phyloP scores from a whole-genome alignment of 306 rosid genomes.

The Quercus parvula region DNA sequence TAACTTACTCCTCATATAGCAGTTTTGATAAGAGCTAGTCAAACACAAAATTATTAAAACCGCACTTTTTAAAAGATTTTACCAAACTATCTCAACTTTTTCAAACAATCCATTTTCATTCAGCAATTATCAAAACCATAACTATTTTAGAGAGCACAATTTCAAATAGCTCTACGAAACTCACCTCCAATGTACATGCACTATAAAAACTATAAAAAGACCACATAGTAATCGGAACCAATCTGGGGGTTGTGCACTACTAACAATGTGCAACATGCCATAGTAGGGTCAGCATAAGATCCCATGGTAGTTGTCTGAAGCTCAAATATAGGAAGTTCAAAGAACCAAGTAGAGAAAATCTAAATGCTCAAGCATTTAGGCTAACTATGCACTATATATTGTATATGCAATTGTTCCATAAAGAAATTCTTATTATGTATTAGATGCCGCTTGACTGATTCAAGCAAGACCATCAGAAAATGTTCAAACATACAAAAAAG shows the following conservation, averaged over 20 bases:
- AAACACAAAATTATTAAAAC: too few species aligned
- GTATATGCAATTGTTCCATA: not conserved
- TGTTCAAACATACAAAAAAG: not conserved
- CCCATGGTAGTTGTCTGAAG: not conserved
- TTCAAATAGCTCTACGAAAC: too few species aligned
- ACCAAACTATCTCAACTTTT: too few species aligned
- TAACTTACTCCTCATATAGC: too few species aligned
- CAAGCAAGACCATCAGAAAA: not conserved
- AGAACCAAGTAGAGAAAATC: not conserved
- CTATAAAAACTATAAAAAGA: too few species aligned
- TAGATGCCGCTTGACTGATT: not conserved
- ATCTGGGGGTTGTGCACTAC: not conserved
- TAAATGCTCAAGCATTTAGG: not conserved
- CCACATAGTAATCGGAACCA: not conserved
- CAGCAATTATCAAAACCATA: too few species aligned
- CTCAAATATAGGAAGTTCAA: not conserved
- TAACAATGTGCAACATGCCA: not conserved
- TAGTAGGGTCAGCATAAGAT: not conserved
- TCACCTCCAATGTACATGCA: too few species aligned
- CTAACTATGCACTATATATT: not conserved
- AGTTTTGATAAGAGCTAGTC: too few species aligned
- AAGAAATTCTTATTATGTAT: not conserved
- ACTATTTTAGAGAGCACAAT: too few species aligned
- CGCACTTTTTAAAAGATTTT: too few species aligned
- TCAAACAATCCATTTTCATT: too few species aligned